A percentile compares a stretch with the other conserved stretches of the same genome.
Conservation (phyloP, 2,329 filamentous ascomycete species). For the Cryphonectria carpinicola region DNA sequence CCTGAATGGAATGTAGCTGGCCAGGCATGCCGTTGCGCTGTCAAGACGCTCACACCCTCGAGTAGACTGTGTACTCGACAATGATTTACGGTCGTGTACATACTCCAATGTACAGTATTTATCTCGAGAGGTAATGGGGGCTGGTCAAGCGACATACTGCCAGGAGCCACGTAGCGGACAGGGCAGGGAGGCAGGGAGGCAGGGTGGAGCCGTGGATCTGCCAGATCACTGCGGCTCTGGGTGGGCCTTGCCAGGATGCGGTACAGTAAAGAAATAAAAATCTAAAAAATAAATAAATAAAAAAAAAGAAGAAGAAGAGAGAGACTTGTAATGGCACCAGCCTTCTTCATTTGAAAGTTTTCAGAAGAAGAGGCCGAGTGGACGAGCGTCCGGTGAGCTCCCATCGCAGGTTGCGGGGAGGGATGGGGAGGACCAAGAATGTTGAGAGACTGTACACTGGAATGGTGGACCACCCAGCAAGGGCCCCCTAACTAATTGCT, state of each 20-base stretch:
- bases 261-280: background rate
- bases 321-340: background rate
- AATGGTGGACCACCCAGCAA: background rate
- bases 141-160: background rate
- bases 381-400: too few relatives aligned
- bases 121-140: background rate
- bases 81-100: background rate
- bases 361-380: background rate
- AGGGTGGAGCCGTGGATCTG: background rate
- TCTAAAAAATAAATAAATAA: background rate
- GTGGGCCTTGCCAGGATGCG: background rate
- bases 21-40: constrained; percentile 7
- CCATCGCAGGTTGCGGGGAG: background rate
- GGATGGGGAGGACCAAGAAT: background rate
- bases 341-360: background rate
- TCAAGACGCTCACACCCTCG: background rate
- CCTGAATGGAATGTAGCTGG: background rate
- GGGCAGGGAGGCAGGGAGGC: background rate
- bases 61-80: background rate
- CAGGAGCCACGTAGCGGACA: constrained; percentile 1
- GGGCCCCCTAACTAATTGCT: background rate
- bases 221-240: constrained; percentile 5
- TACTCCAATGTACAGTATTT: background rate
- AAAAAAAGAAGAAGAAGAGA: background rate
- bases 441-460: background rate